Evolutionary conservation across 2,329 filamentous ascomycete genomes (phyloP).

Genomic region (Penicillium sp.): DNA sequence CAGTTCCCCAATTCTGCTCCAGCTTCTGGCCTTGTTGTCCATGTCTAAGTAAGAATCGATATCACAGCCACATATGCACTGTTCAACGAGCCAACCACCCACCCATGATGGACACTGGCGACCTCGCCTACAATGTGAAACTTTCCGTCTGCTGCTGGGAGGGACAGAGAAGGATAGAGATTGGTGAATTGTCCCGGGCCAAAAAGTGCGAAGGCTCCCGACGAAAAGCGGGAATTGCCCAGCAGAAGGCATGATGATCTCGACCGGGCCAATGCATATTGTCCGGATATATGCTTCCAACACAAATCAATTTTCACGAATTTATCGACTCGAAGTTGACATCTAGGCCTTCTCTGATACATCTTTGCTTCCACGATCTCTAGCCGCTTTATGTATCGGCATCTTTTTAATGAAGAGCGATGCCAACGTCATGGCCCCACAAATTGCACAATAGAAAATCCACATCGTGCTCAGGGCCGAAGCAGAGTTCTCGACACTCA

Average conservation of each 20-base stretch:
- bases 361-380: too few relatives aligned
- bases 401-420: too few relatives aligned
- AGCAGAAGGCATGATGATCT: background rate
- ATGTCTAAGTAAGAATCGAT: background rate
- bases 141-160: slow-evolving; percentile 1
- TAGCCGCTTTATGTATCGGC: too few relatives aligned
- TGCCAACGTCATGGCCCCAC: too few relatives aligned
- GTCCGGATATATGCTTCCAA: too few relatives aligned
- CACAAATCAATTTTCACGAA: too few relatives aligned
- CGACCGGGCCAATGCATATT: too few relatives aligned
- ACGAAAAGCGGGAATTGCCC: background rate
- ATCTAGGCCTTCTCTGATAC: too few relatives aligned
- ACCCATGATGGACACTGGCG: slow-evolving; percentile 16
- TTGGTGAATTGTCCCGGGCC: background rate
- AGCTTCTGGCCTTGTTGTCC: background rate
- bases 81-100: slow-evolving; percentile 17
- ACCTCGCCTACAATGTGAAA: slow-evolving; percentile 16
- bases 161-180: background rate
- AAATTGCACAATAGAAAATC: too few relatives aligned
- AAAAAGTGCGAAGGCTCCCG: background rate
- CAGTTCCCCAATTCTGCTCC: background rate
- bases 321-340: too few relatives aligned
- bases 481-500: too few relatives aligned
- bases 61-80: slow-evolving; percentile 3
- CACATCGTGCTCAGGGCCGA: too few relatives aligned